Percentiles rank a stretch among this genome's conserved stretches.
Evolutionary conservation across 2,329 filamentous ascomycete genomes (phyloP).

Genomic region (Alternaria conjuncta): DNA sequence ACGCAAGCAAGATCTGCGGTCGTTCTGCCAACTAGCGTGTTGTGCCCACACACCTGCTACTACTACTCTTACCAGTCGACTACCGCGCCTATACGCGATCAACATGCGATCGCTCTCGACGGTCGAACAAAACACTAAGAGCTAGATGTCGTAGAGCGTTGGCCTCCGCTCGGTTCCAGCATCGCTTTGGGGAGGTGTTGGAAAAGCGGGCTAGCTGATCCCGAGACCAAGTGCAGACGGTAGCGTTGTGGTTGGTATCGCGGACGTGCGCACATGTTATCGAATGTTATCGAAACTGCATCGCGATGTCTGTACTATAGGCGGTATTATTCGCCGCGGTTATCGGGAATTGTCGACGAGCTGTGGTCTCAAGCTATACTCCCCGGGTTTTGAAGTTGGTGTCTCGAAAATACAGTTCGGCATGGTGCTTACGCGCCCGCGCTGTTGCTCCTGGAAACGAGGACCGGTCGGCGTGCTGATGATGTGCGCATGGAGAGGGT

Average conservation of each 20-base stretch:
- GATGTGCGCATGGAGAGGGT: not conserved
- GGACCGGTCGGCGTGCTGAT: not conserved
- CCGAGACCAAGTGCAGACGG: not conserved
- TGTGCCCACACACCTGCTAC: not conserved
- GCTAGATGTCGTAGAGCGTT: not conserved
- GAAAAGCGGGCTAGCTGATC: not conserved
- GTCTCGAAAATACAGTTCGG: not conserved
- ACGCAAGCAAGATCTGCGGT: not conserved
- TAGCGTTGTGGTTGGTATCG: not conserved
- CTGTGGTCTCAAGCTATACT: not conserved
- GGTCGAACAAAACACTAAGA: not conserved
- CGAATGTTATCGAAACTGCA: not conserved
- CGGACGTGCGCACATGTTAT: not conserved
- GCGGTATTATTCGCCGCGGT: not conserved
- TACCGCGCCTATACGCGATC: not conserved
- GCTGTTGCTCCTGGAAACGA: slow-evolving; percentile 7
- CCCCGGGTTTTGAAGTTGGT: not conserved
- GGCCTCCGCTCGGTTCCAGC: not conserved
- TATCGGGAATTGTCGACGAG: not conserved
- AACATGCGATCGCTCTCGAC: not conserved
- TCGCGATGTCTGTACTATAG: not conserved
- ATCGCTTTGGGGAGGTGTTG: not conserved
- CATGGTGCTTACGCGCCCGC: not conserved
- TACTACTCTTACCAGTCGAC: not conserved
- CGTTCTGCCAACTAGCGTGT: not conserved